Evolutionary conservation across 345 rosid genomes (phyloP).

Genomic region (Sapria himalayana): DNA sequence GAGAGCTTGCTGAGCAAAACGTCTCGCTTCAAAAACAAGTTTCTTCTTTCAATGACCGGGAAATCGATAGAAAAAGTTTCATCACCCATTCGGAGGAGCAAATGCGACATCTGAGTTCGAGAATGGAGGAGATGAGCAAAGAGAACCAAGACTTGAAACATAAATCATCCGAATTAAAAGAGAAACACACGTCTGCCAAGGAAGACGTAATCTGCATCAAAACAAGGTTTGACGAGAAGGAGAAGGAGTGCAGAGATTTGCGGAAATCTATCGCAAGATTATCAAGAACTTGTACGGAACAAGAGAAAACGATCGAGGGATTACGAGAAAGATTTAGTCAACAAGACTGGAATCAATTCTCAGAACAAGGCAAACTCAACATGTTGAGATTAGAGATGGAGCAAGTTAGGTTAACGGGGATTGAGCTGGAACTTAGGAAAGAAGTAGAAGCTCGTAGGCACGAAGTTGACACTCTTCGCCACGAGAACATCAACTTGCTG

Average conservation of each 20-base stretch:
- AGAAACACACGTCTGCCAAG: slow-evolving; percentile 28
- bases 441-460: slow-evolving; percentile 40
- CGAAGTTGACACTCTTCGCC: slow-evolving; percentile 63
- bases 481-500: slow-evolving; percentile 61
- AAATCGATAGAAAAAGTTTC: slow-evolving; percentile 37
- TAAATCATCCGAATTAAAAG: slow-evolving; percentile 31
- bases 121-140: slow-evolving; percentile 23
- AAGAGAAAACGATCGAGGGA: slow-evolving; percentile 74
- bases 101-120: slow-evolving; percentile 32
- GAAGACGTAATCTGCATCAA: slow-evolving; percentile 30
- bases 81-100: slow-evolving; percentile 37
- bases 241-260: slow-evolving; percentile 71
- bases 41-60: slow-evolving; percentile 44
- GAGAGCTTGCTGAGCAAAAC: slow-evolving; percentile 94
- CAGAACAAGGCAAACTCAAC: slow-evolving; percentile 24
- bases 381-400: slow-evolving; percentile 42
- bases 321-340: slow-evolving; percentile 32
- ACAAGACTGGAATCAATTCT: no score
- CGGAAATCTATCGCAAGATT: slow-evolving; percentile 55
- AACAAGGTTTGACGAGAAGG: slow-evolving; percentile 67
- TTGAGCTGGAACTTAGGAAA: slow-evolving; percentile 59
- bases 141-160: slow-evolving; percentile 35
- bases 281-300: slow-evolving; percentile 57
- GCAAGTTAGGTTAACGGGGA: slow-evolving; percentile 66
- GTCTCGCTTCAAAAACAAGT: slow-evolving; percentile 84